phyloP scores from a whole-genome alignment of 2,329 filamentous ascomycete genomes.

The Fusarium siculi region DNA sequence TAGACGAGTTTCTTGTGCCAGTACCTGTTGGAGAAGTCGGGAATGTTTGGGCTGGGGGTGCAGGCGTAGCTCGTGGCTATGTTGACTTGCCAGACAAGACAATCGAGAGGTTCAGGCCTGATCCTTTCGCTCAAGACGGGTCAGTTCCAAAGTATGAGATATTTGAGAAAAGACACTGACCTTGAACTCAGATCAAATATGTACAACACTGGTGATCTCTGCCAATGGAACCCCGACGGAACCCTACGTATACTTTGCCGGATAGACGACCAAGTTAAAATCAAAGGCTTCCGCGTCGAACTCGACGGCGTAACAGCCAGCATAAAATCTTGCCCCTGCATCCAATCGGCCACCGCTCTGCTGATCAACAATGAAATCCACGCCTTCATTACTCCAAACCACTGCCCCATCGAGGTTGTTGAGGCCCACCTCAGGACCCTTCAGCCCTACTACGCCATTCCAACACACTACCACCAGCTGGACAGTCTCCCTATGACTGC shows the following conservation, averaged over 20 bases:
- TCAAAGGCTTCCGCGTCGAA: conserved; percentile 71
- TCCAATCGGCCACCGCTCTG: conserved; percentile 60
- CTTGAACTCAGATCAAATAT: conserved; percentile 50
- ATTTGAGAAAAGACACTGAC: fast-evolving
- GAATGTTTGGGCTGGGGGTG: conserved; percentile 66
- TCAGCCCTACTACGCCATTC: conserved; percentile 67
- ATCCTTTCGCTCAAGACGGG: conserved; percentile 63
- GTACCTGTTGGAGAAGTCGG: conserved; percentile 61
- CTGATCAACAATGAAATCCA: conserved; percentile 60
- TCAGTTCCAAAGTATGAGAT: conserved; percentile 42
- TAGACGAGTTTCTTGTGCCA: conserved; percentile 59
- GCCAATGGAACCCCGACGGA: conserved; percentile 63
- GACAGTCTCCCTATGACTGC: conserved; percentile 59
- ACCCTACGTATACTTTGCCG: conserved; percentile 66
- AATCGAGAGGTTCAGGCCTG: conserved; percentile 58
- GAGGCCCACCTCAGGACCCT: conserved; percentile 53
- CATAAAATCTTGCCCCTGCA: conserved; percentile 56
- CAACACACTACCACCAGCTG: conserved; percentile 56
- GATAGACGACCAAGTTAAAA: conserved; percentile 69
- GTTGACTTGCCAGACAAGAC: conserved; percentile 64
- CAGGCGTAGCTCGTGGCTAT: conserved; percentile 65
- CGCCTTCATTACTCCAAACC: conserved; percentile 58
- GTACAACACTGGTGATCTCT: conserved; percentile 71
- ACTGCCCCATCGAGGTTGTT: conserved; percentile 50
- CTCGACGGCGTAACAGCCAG: conserved; percentile 66